phyloP scores from a whole-genome alignment of 2,329 filamentous ascomycete genomes.

The Cytospora piceicola region DNA sequence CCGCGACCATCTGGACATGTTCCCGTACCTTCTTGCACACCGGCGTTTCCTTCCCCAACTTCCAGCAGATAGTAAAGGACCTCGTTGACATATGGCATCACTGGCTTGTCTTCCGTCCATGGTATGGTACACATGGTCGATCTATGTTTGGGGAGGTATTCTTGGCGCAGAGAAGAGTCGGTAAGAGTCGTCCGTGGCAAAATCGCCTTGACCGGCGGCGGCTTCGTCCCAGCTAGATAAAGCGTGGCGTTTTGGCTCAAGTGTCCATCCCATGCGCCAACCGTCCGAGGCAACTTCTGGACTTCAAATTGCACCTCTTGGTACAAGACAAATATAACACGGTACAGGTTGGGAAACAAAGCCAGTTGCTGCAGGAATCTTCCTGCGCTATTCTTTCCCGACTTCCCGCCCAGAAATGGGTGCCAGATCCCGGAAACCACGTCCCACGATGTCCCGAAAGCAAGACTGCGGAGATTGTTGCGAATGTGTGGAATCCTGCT shows the following conservation, averaged over 20 bases:
- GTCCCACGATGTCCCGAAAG: constrained; percentile 52
- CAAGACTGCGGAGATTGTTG: constrained; percentile 46
- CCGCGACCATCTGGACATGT: background rate
- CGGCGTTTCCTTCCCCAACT: constrained; percentile 37
- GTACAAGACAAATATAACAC: constrained; percentile 51
- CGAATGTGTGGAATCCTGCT: constrained; percentile 50
- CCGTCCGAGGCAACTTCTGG: constrained; percentile 35
- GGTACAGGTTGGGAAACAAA: constrained; percentile 46
- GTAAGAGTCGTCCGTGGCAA: background rate
- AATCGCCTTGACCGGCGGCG: constrained; percentile 30
- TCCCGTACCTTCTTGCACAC: constrained; percentile 34
- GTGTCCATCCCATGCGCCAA: constrained; percentile 15
- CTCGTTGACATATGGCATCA: constrained; percentile 48
- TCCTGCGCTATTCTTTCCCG: constrained; percentile 46
- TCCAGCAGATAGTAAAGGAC: constrained; percentile 44
- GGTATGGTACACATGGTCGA: constrained; percentile 15
- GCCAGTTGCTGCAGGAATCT: constrained; percentile 47
- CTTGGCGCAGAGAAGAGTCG: background rate
- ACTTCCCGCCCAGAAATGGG: constrained; percentile 49
- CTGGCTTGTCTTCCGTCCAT: constrained; percentile 37
- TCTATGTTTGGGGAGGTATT: background rate
- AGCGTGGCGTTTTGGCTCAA: constrained; percentile 26
- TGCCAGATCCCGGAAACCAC: constrained; percentile 49
- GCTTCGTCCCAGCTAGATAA: constrained; percentile 22
- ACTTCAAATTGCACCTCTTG: constrained; percentile 54